These are phyloP conservation scores for Papiliotrema laurentii DNA, from an alignment of 1,284 basidiomycete species.

Conservation along the genomic window DNA sequence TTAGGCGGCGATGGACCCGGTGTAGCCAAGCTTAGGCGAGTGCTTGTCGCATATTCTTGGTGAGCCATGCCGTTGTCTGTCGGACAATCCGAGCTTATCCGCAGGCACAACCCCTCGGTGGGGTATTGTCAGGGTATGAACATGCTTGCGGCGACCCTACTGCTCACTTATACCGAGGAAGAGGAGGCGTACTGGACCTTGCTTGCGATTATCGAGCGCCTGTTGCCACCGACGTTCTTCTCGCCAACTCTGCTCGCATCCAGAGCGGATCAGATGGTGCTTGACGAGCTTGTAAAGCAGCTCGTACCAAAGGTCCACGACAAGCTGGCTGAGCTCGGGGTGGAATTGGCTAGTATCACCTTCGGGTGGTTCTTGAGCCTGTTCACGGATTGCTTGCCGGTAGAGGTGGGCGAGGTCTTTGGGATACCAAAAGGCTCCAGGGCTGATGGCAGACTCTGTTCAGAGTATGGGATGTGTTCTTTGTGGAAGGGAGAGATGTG, in stretches of 20 bases:
- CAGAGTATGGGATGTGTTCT: slow-evolving; percentile 90
- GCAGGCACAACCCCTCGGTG: slow-evolving; percentile 69
- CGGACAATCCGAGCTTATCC: slow-evolving; percentile 1
- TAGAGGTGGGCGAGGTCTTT: slow-evolving; percentile 63
- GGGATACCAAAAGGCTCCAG: neutral
- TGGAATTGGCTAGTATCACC: slow-evolving; percentile 89
- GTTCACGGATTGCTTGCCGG: slow-evolving; percentile 93
- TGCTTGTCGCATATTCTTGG: slow-evolving; percentile 88
- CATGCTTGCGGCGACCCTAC: slow-evolving; percentile 77
- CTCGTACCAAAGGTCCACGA: slow-evolving; percentile 67
- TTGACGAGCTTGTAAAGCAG: slow-evolving; percentile 79
- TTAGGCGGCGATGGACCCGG: slow-evolving; percentile 62
- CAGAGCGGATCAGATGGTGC: slow-evolving; percentile 85
- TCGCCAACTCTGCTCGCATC: slow-evolving; percentile 78
- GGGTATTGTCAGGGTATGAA: slow-evolving; percentile 56
- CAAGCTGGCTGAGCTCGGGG: slow-evolving; percentile 73
- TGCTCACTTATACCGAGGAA: slow-evolving; percentile 72
- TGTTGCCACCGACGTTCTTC: slow-evolving; percentile 78
- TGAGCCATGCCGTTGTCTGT: slow-evolving; percentile 46
- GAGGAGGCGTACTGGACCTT: slow-evolving; percentile 85
- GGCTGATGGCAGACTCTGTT: slow-evolving; percentile 63
- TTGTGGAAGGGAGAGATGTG: slow-evolving; percentile 87
- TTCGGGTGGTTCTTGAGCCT: slow-evolving; percentile 98
- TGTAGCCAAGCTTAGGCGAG: slow-evolving; percentile 81
- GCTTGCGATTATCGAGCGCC: slow-evolving; percentile 77